Conservation (phyloP, 768 basidiomycete genomes). For the Lentinula sp. region DNA sequence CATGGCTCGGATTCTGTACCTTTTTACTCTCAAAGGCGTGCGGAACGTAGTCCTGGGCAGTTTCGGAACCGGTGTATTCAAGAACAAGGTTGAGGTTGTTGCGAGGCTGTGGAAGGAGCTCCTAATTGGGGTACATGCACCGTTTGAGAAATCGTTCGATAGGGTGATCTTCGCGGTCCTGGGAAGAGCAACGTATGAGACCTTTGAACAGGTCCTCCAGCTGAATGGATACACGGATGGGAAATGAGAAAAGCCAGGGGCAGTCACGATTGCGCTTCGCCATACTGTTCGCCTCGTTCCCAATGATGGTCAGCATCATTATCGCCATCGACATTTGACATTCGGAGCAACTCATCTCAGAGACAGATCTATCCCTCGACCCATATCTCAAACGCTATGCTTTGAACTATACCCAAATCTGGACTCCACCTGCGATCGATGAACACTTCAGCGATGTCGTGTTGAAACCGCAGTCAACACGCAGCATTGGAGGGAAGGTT, state of each 20-base stretch:
- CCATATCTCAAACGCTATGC: background rate
- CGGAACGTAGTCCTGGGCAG: slow-evolving; percentile 62
- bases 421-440: background rate
- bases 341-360: background rate
- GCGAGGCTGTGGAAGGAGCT: slow-evolving; percentile 63
- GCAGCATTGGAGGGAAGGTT: background rate
- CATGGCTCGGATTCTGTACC: slow-evolving; percentile 59
- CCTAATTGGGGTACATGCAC: slow-evolving; percentile 31
- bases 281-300: background rate
- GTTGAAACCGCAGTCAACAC: background rate
- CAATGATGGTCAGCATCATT: background rate
- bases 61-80: slow-evolving; percentile 77
- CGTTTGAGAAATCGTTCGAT: slow-evolving; percentile 56
- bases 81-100: slow-evolving; percentile 52
- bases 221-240: background rate
- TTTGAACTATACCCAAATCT: background rate
- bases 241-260: background rate
- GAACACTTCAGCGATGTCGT: background rate
- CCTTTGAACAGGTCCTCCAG: slow-evolving; percentile 15
- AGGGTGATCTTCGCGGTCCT: slow-evolving; percentile 64
- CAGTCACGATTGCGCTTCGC: background rate
- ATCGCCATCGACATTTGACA: background rate
- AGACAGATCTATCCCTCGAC: background rate
- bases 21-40: slow-evolving; percentile 59
- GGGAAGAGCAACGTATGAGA: slow-evolving; percentile 37